These are phyloP conservation scores for Scolecobasidium constrictum DNA, from an alignment of 2,329 filamentous ascomycete species.

Conservation along the genomic window DNA sequence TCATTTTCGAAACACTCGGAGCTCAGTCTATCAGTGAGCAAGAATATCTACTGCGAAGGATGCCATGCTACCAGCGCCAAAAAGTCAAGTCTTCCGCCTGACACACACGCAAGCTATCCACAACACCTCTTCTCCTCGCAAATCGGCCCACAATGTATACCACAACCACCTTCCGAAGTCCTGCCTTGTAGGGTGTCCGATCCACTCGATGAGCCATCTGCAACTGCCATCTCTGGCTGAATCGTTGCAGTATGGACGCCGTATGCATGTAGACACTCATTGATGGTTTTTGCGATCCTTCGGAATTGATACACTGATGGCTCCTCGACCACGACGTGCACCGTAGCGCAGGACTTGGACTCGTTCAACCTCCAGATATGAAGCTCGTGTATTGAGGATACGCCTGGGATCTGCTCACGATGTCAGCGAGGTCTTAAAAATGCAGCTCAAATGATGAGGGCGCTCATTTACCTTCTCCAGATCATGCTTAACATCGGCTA, in stretches of 20 bases:
- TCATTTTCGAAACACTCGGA: no score
- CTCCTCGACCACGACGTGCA: slow-evolving; percentile 54
- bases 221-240: slow-evolving; percentile 47
- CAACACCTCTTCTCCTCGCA: slow-evolving; percentile 6
- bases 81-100: no score
- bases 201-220: not conserved
- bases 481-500: slow-evolving; percentile 56
- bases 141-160: not conserved
- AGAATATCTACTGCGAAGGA: no score
- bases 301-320: slow-evolving; percentile 48
- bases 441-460: not conserved
- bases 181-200: not conserved
- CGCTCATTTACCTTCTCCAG: slow-evolving; percentile 48
- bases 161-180: slow-evolving; percentile 1
- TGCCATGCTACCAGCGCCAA: no score
- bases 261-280: slow-evolving; percentile 61
- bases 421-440: not conserved
- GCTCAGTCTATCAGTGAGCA: no score
- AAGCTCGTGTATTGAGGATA: slow-evolving; percentile 58
- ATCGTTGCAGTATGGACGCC: slow-evolving; percentile 62
- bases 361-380: slow-evolving; percentile 68
- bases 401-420: slow-evolving; percentile 48
- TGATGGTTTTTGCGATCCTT: slow-evolving; percentile 48
- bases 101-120: no score
- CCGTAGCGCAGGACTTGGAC: slow-evolving; percentile 56